Percentiles rank a stretch among this genome's conserved stretches.
These are phyloP conservation scores for Yamadazyma diospyri DNA, from an alignment of 1,139 yeast genomes.

Conservation along the genomic window DNA sequence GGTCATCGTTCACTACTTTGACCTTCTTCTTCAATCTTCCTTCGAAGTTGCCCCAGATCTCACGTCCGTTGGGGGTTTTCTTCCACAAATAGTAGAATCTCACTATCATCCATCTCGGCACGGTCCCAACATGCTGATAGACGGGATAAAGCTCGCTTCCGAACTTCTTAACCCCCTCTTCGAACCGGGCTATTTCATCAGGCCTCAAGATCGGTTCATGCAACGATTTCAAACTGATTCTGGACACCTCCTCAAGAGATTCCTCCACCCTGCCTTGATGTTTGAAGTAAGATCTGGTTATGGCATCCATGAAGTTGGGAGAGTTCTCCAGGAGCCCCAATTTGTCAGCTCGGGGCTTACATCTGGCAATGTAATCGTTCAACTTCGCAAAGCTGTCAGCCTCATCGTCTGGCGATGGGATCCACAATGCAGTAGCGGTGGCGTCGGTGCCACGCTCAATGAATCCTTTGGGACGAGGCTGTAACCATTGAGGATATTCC, in stretches of 20 bases:
- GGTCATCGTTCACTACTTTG: conserved; percentile 23
- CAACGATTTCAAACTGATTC: conserved; percentile 54
- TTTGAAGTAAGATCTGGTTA: conserved; percentile 53
- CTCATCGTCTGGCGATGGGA: conserved; percentile 34
- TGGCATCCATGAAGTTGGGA: conserved; percentile 80
- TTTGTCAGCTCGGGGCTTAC: conserved; percentile 54
- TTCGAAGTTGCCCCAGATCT: conserved; percentile 79
- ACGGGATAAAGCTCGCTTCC: conserved; percentile 85
- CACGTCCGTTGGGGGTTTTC: conserved; percentile 70
- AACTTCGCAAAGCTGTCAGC: conserved; percentile 33
- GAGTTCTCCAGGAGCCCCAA: conserved; percentile 47
- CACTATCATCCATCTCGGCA: conserved; percentile 73
- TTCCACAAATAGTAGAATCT: conserved; percentile 89
- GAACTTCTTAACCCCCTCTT: conserved; percentile 65
- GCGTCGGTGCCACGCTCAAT: conserved; percentile 82
- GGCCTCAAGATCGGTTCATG: conserved; percentile 71
- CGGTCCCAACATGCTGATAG: conserved; percentile 62
- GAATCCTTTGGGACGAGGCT: conserved; percentile 75
- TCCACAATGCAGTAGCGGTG: conserved; percentile 72
- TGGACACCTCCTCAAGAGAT: conserved; percentile 39
- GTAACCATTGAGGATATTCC: conserved; percentile 72
- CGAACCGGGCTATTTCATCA: conserved; percentile 67
- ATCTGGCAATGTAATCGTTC: conserved; percentile 52
- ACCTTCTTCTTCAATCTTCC: conserved; percentile 63
- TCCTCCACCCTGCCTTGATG: conserved; percentile 44